Base-by-base conservation (phyloP, 306 rosid species). In the Adenanthera pavonina region DNA sequence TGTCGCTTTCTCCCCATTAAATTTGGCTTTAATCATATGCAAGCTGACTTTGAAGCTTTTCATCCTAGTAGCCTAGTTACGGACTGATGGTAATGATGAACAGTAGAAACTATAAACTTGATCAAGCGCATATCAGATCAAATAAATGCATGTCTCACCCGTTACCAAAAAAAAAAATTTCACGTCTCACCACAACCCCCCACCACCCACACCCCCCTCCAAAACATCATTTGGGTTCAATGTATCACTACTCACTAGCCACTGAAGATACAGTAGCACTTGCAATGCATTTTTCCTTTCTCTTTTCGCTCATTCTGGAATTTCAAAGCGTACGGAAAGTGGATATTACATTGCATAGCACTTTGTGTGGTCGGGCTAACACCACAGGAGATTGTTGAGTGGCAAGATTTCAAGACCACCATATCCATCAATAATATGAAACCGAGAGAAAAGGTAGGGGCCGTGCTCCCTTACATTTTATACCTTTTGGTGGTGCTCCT, bases 1-100 rank as follows among this genome's bases (percentile, higher is more conserved):
- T 69, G 35, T 57, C 15, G 46, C 77, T 75, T 82, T 66, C 53
- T 74, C 81, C 74, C 74, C 75, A 11, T 19, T 8, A 68, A 69
- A 51, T 68, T 57, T 34, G 77, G 81, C 81, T 82, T 76, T 82
- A 54, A 75, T 75, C 85, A 82, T 74, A 70, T 56, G 47, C 68
- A 54, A 43, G 14, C 51, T 19, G 38, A 74, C 53, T 73, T 36
- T 36, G 30, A 71, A 34, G 60, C 44, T 46, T 71, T 48, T 47
- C 61, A 16, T 8, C 9, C 11, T 36, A 1, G 25, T 38, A 66
- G 46, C 49, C 49, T 40, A 17, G 34, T 17, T 41, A 41, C n/a
- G 73, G 52, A 40, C 52, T 43, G 6, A 9, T 8, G 7, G 14
- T 1, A 17, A 73, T 49, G 2, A 34, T 9, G 43, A 53, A 52